Base-by-base conservation (phyloP, 768 basidiomycete species). In the Phaffia tasmanica region DNA sequence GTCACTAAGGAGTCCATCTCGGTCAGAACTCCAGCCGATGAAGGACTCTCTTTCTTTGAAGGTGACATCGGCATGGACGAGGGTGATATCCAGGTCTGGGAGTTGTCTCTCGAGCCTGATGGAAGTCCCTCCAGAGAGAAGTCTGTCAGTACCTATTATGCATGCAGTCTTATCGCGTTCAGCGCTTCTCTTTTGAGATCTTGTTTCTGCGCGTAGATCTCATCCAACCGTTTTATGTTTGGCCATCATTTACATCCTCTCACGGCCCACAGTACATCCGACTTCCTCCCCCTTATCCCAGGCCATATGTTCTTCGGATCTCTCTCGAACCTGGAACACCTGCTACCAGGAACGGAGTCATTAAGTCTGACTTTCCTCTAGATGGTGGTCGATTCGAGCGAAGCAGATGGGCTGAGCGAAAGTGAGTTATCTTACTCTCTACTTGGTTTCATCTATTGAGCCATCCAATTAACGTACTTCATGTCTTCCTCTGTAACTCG, bases 321-420 rank as follows among this genome's bases (percentile, higher is more conserved):
- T 86, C 87, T 23, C 81, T 98, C 59, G 87, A 93, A 57, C 88
- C 94, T 0, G 95, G 95, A 8, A 92, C 92, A 2, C 86, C 89
- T 1, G 89, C 90, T 14, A 83, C 89, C 9, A 85, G 84, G 72
- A 89, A 93, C 72, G 95, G 92, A 61, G 82, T 91, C 1, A 88
- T 99, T 76, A 90, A 86, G 79, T 94, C 92, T 66, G 97, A 98
- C 75, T 97, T 98, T 73, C 95, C 95, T 1, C 81, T 99, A 7
- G 88, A 98, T 71, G 94, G 93, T 4, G 90, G 91, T 46, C 77
- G 75, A 23, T 98, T 97, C 75, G 82, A 83, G 53, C 82, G 95
- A 32, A 83, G 85, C 69, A 81, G 77, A 58, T 89, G 87, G 74
- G 80, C 84, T 1, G 81, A 90, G 75, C 81, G 88, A 74, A 85